Conservation (phyloP, 768 basidiomycete species). For the Lanmaoa pseudosensibilis region DNA sequence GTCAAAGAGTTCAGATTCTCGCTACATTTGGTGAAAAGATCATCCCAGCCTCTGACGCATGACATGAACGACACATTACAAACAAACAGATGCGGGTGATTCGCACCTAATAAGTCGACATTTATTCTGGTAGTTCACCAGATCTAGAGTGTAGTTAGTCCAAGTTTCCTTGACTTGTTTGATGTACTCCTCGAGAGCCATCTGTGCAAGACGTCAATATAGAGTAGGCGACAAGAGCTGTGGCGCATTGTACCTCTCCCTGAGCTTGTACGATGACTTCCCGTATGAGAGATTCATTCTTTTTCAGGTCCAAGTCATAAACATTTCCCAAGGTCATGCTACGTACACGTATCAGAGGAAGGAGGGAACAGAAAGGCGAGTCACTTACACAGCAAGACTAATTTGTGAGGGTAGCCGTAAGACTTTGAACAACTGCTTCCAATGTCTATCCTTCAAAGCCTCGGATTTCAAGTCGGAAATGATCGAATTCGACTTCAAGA, state of each 20-base stretch:
- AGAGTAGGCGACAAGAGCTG: background rate
- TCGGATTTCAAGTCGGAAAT: constrained; percentile 97
- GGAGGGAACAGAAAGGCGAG: constrained; percentile 11
- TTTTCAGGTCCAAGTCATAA: constrained; percentile 94
- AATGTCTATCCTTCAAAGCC: constrained; percentile 95
- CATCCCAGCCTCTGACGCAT: constrained; percentile 84
- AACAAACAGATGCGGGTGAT: background rate
- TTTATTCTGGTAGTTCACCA: constrained; percentile 98
- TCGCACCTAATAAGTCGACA: constrained; percentile 86
- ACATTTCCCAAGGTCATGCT: constrained; percentile 96
- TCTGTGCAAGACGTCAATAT: constrained; percentile 46
- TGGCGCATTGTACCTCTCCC: constrained; percentile 68
- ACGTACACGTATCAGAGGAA: constrained; percentile 7
- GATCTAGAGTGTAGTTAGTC: constrained; percentile 92
- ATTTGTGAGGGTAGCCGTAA: constrained; percentile 74
- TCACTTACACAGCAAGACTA: constrained; percentile 66
- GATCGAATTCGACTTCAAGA: constrained; percentile 87
- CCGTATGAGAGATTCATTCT: constrained; percentile 87
- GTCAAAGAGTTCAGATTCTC: constrained; percentile 95
- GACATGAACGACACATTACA: constrained; percentile 5
- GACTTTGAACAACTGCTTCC: constrained; percentile 95
- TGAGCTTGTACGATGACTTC: constrained; percentile 97
- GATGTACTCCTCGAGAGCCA: constrained; percentile 95
- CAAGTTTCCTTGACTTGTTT: constrained; percentile 96
- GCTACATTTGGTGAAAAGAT: constrained; percentile 93